phyloP scores from a whole-genome alignment of 352 stramenopile genomes.

The Aphanomyces astaci region DNA sequence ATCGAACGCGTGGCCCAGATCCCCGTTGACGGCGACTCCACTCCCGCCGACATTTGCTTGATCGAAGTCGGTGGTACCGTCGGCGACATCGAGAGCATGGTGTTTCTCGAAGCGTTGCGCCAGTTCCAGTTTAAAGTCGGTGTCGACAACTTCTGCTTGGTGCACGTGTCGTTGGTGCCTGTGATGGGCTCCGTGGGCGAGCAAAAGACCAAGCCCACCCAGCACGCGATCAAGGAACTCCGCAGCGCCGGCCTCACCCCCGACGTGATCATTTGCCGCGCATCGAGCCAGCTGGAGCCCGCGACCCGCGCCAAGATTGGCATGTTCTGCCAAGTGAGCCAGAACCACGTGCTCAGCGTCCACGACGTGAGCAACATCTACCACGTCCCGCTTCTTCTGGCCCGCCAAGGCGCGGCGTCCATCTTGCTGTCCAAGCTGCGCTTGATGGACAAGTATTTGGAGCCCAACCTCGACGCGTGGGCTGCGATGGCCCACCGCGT shows the following conservation, averaged over 20 bases:
- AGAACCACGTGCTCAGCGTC: conserved; percentile 93
- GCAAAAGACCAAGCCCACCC: conserved; percentile 99
- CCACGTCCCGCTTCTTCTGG: conserved; percentile 96
- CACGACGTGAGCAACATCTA: conserved; percentile 99
- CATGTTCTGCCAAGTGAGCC: conserved; percentile 97
- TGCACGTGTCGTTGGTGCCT: conserved; percentile 98
- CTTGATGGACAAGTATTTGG: conserved; percentile 79
- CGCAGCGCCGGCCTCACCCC: conserved; percentile 92
- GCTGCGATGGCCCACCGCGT: conserved; percentile 90
- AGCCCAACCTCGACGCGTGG: conserved; percentile 76
- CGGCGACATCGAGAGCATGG: conserved; percentile 99
- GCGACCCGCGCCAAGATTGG: conserved; percentile 95
- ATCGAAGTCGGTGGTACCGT: conserved; percentile 99
- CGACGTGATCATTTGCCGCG: conserved; percentile 97
- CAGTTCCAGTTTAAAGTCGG: conserved; percentile 99
- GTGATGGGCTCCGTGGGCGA: conserved; percentile 97
- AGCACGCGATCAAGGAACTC: conserved; percentile 99
- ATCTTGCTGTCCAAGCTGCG: conserved; percentile 91
- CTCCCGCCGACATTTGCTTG: conserved; percentile 94
- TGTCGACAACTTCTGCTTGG: conserved; percentile 97
- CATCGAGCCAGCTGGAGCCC: conserved; percentile 86
- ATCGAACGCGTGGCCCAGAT: conserved; percentile 97
- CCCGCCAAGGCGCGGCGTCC: conserved; percentile 92
- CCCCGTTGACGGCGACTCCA: conserved; percentile 78
- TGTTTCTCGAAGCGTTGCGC: conserved; percentile 98